Base-by-base conservation (phyloP, 2,329 filamentous ascomycete genomes). In the Aspergillus terreus region DNA sequence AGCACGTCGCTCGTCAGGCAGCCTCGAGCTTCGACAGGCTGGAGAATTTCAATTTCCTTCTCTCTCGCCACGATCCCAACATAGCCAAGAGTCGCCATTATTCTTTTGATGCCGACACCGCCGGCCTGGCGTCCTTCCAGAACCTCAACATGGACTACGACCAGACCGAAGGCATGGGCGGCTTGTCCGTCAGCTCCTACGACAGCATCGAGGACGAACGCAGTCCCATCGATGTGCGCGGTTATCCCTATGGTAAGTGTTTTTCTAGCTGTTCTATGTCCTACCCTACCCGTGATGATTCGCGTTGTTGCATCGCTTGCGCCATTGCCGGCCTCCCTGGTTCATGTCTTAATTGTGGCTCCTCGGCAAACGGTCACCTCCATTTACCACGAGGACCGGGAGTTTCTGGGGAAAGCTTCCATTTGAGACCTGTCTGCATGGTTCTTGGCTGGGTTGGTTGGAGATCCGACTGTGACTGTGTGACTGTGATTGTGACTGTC, bases 191-290 rank as follows among this genome's bases (percentile, higher is more conserved):
- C 59, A 72, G 69, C 55, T 72, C 70, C 32, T 72, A 72, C 55
- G 70, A 72, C 45, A 71, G 69, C 52, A 65, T 72, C 52, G 70
- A 72, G 15, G 70, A 72, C 54, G 70, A 72, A 40, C 68, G 67
- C 52, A 65, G 56, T 46, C 65, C 68, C 19, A 61, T 72, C 50
- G 70, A 72, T 63, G 58, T 71, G 40, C 58, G 69, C 56, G 65
- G 63, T 25, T 72, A 72, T 57, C 65, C 67, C 32, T 71, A 71
- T 59, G 66, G 70, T 72, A 67, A 63, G 70, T 49, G 51, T 49
- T 53, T 57, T 36, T 21, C 17, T 46, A 19, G 33, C 38, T 47
- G 10, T 42, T 21, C 38, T 42, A 6, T 9, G 21, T 17, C 2
- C 17, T 17, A 17, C 17, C 17, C 17, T 17, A 17, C 17, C 38